Base-by-base conservation (phyloP, 1,284 basidiomycete species). In the Leccinum fallax region DNA sequence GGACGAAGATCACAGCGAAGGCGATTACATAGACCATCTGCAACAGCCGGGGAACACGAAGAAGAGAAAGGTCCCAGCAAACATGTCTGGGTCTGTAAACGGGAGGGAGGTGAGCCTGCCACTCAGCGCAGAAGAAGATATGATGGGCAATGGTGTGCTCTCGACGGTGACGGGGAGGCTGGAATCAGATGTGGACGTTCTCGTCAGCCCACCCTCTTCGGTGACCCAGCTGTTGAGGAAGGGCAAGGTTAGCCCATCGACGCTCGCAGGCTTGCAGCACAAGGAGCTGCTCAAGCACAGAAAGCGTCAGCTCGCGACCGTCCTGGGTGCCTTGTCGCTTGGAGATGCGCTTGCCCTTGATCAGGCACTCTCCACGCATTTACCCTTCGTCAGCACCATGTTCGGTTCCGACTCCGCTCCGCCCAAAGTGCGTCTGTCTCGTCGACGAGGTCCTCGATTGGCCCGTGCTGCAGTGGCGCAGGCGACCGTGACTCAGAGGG, bases 41-140 rank as follows among this genome's bases (percentile, higher is more conserved):
- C 85, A 83, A 64, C 89, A 90, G 65, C 88, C 86, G 7, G 88
- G 88, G n/a, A 93, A 93, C 70, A 89, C 89, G 52, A 93, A 93
- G 83, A 93, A 93, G 78, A 81, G 90, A 57, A 93, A 93, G 72
- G 91, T 93, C 11, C 90, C 91, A 4, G 79, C 80, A 32, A 82
- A 83, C 56, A 72, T 77, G 62, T 75, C 78, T 9, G 76, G 77
- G 57, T 74, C 76, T 32, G 74, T 63, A 4, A 73, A 70, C 32
- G 71, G 73, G 60, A 72, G 72, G 57, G 74, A 77, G 59, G 66
- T 53, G 53, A 65, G 71, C 62, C 58, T 71, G 52, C 62, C 68
- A 54, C 68, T 71, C 59, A 58, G 64, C 7, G 62, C 54, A 21
- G 75, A 73, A 58, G 73, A 74, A 59, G 75, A 71, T 6, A 46